These are phyloP conservation scores for Oryza officinalis DNA, from an alignment of 176 grass and related monocot genomes.

Conservation along the genomic window DNA sequence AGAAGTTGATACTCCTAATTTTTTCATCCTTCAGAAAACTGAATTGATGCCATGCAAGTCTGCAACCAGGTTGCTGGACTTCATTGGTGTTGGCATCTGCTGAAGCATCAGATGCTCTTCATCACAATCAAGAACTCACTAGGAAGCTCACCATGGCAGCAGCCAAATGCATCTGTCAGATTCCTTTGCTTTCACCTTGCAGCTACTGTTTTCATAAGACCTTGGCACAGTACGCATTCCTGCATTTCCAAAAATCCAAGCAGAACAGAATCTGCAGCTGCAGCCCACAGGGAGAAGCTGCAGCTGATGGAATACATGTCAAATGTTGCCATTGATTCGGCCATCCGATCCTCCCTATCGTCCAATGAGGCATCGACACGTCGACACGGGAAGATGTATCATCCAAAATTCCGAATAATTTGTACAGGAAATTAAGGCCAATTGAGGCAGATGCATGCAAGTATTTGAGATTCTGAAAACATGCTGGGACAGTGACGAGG, in stretches of 20 bases:
- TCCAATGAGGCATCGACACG: not conserved
- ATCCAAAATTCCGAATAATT: not conserved
- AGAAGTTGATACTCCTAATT: not conserved
- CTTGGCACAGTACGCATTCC: slow-evolving; percentile 14
- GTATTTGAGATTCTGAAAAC: slow-evolving; percentile 19
- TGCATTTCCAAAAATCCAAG: slow-evolving; percentile 7
- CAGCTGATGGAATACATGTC: not conserved
- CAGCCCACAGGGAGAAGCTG: not conserved
- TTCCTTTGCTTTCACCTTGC: slow-evolving; percentile 31
- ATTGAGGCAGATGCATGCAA: not conserved
- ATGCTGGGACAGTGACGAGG: slow-evolving; percentile 13
- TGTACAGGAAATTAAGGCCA: not conserved
- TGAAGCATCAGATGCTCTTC: slow-evolving; percentile 43
- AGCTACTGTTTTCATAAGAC: not conserved
- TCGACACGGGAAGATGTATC: not conserved
- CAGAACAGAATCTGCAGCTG: slow-evolving; percentile 28
- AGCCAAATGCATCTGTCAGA: slow-evolving; percentile 23
- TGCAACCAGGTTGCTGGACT: slow-evolving; percentile 1
- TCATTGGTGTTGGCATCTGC: slow-evolving; percentile 12
- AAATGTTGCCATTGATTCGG: not conserved
- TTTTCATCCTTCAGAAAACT: not conserved
- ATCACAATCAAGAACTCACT: slow-evolving; percentile 28
- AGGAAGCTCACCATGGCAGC: slow-evolving; percentile 28
- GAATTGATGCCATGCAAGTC: not conserved
- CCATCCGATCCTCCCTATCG: not conserved